These are phyloP conservation scores for Cercospora nicotianae DNA, from an alignment of 2,329 filamentous ascomycete genomes.

Conservation along the genomic window DNA sequence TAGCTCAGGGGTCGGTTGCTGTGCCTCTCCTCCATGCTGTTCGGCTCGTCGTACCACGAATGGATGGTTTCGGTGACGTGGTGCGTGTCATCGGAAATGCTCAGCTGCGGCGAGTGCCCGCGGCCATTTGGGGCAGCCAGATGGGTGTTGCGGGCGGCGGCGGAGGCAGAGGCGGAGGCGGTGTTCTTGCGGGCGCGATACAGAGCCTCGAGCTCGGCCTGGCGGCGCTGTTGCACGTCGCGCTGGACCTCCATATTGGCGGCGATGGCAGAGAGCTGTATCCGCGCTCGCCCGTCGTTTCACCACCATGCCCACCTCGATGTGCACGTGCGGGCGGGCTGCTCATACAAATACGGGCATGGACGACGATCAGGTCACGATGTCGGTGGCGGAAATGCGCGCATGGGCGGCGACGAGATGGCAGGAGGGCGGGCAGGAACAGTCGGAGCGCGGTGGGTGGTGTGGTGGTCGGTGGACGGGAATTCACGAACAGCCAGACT, in stretches of 20 bases:
- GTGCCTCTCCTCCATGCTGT: constrained; percentile 60
- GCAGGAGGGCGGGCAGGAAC: neutral
- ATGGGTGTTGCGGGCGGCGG: constrained; percentile 38
- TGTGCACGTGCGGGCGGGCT: neutral
- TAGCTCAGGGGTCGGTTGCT: constrained; percentile 68
- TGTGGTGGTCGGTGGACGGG: neutral
- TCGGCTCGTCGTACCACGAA: constrained; percentile 69
- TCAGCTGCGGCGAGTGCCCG: constrained; percentile 59
- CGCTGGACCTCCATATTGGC: constrained; percentile 14
- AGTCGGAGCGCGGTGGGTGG: neutral
- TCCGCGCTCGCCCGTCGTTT: constrained; percentile 8
- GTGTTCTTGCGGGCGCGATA: constrained; percentile 30
- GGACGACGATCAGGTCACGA: neutral
- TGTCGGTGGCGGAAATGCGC: neutral
- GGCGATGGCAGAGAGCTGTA: constrained; percentile 3
- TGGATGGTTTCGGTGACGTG: constrained; percentile 94
- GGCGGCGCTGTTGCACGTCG: constrained; percentile 31
- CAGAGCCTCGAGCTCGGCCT: constrained; percentile 47
- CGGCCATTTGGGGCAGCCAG: neutral
- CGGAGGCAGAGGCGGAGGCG: constrained; percentile 37
- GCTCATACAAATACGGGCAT: neutral
- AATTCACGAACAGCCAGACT: neutral
- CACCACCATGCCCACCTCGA: constrained; percentile 4
- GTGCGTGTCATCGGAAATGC: constrained; percentile 84
- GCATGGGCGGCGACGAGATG: neutral